Conservation (phyloP, 768 basidiomycete species). For the Pleurotus citrinopileatus region DNA sequence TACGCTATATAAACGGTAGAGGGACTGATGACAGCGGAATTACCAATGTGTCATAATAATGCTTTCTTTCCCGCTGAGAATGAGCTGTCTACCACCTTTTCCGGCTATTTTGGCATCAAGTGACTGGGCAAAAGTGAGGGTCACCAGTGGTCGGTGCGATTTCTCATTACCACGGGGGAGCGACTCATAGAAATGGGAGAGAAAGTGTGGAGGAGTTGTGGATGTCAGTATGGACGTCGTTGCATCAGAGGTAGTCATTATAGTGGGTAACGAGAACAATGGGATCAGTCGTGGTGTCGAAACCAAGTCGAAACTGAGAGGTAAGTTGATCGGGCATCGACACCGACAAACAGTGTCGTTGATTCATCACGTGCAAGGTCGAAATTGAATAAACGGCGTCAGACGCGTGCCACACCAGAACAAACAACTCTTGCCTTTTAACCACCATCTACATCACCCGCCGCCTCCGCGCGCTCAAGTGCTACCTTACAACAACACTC, state of each 20-base stretch:
- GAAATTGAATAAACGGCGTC: constrained; percentile 8
- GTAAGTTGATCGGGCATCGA: background rate
- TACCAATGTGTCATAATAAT: constrained; percentile 95
- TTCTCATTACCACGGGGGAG: constrained; percentile 16
- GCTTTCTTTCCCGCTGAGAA: constrained; percentile 81
- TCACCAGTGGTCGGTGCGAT: constrained; percentile 55
- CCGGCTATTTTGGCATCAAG: constrained; percentile 89
- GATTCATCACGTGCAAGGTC: constrained; percentile 4
- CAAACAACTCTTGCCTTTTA: constrained; percentile 13
- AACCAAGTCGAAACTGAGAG: background rate
- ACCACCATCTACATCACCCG: constrained; percentile 11
- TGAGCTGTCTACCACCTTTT: constrained; percentile 65
- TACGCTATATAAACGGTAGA: background rate
- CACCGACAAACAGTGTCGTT: background rate
- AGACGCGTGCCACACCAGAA: constrained; percentile 8
- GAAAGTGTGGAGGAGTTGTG: constrained; percentile 21
- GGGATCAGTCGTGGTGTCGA: background rate
- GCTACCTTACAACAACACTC: background rate
- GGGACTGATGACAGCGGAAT: background rate
- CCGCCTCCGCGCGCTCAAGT: constrained; percentile 2
- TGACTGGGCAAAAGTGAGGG: constrained; percentile 83
- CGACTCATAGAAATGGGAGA: constrained; percentile 21
- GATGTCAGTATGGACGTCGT: background rate
- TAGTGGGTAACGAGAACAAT: background rate
- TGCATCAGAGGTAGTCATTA: background rate